A percentile compares a stretch with the other conserved stretches of the same genome.
phyloP scores from a whole-genome alignment of 768 basidiomycete genomes.

The Leccinellum rugosiceps region DNA sequence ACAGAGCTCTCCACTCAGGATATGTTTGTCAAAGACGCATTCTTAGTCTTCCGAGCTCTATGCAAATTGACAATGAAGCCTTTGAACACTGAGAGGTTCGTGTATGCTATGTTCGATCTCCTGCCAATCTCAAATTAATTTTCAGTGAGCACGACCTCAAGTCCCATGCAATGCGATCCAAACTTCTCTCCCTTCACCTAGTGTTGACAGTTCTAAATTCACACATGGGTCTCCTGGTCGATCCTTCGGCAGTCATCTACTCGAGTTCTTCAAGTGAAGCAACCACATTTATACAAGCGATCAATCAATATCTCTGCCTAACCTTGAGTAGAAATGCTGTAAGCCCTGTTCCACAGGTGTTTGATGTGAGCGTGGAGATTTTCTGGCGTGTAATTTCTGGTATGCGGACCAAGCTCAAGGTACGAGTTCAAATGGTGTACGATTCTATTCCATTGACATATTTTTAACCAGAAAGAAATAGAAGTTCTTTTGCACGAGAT shows the following conservation, averaged over 20 bases:
- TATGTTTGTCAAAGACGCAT: conserved; percentile 94
- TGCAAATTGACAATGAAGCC: conserved; percentile 99
- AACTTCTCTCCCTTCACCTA: conserved; percentile 90
- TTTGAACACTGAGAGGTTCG: conserved; percentile 86
- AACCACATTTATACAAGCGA: conserved; percentile 86
- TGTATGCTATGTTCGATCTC: not conserved
- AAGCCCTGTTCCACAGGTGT: conserved; percentile 92
- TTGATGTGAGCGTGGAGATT: conserved; percentile 97
- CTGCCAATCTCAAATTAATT: conserved; percentile 13
- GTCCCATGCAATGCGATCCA: conserved; percentile 97
- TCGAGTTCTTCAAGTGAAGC: conserved; percentile 87
- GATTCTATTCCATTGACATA: conserved; percentile 7
- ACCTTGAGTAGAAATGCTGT: conserved; percentile 93
- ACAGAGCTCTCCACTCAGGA: conserved; percentile 73
- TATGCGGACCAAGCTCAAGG: conserved; percentile 95
- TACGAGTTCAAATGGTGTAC: conserved; percentile 24
- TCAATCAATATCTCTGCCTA: conserved; percentile 94
- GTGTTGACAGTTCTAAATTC: conserved; percentile 89
- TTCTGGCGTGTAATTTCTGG: conserved; percentile 96
- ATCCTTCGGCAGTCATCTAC: conserved; percentile 85
- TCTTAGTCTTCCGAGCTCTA: conserved; percentile 93
- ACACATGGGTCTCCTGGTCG: conserved; percentile 87
- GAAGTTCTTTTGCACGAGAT: conserved; percentile 98
- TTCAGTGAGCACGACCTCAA: conserved; percentile 89
- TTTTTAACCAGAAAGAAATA: conserved; percentile 82